Conservation (phyloP, 1,139 yeast genomes). For the Torulaspora pretoriensis region DNA sequence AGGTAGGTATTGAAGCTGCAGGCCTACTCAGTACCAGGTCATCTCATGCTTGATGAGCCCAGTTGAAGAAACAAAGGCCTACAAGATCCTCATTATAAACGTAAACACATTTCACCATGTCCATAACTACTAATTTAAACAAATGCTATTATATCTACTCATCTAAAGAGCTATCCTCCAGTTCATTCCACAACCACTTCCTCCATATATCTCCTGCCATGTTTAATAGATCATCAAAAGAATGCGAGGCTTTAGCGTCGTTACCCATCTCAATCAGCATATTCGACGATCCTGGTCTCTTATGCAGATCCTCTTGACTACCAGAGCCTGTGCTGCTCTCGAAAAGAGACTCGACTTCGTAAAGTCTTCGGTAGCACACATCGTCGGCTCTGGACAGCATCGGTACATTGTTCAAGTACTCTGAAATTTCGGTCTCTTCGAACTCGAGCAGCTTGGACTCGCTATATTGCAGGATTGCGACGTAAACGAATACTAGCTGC, state of each 20-base stretch:
- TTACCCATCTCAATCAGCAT: constrained; percentile 35
- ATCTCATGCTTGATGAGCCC: background rate
- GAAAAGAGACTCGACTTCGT: constrained; percentile 15
- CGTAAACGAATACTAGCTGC: constrained; percentile 69
- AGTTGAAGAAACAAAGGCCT: background rate
- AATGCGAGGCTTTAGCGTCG: constrained; percentile 37
- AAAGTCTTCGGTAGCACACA: constrained; percentile 29
- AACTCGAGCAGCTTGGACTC: constrained; percentile 75
- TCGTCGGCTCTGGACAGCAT: constrained; percentile 36
- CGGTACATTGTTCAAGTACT: constrained; percentile 58
- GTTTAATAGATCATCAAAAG: constrained; percentile 50
- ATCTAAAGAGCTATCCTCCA: constrained; percentile 42
- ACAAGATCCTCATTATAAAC: background rate
- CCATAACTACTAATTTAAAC: background rate
- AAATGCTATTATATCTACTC: constrained; percentile 5
- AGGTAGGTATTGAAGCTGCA: too few species aligned
- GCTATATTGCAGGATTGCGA: constrained; percentile 77
- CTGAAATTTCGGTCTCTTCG: constrained; percentile 86
- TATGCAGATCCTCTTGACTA: constrained; percentile 15
- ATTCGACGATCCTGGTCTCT: constrained; percentile 20
- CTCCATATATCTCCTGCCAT: constrained; percentile 91
- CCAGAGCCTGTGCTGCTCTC: constrained; percentile 6
- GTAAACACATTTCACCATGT: background rate
- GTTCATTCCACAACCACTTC: constrained; percentile 74
- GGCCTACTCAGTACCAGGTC: background rate